Evolutionary conservation across 176 grass and related monocot genomes (phyloP), one percentile per base, ranked within the genome.

Genomic region (Carex myosuroides): DNA sequence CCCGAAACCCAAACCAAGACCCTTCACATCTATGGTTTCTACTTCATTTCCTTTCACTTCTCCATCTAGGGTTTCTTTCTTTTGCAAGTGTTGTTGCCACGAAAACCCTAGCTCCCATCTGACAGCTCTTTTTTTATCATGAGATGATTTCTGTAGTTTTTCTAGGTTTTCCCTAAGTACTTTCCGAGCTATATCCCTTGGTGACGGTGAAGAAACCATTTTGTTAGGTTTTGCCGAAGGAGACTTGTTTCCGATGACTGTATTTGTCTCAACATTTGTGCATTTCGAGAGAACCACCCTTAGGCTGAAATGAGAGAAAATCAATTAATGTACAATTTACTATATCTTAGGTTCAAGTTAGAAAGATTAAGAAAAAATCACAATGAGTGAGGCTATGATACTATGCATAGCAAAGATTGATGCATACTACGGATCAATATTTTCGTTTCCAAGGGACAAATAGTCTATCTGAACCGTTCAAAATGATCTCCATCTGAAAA

Each of bases 81-180:
- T 93, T 88, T 96, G 91, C 67, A 99, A 92, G 67, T 99, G 71
- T 80, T 99, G 91, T 61, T 90, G 57, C 97, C 93, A 99, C 57
- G 84, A 66, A 70, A 89, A 94, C 69, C 97, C 97, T 85, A 99
- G 91, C 74, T 99, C 97, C 93, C 97, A 99, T 87, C 97, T 93
- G 85, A 99, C 86, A 21, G n/a, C 46, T 83, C 88, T 92, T 75
- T 84, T 39, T 35, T 71, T 87, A 64, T 83, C 77, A 60, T 60
- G 26, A 55, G 85, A 79, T 64, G 75, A 80, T 72, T 62, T 88
- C 83, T 89, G 83, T 46, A 99, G 42, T 50, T 94, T 99, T 79
- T 71, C 66, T 80, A 99, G 83, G 87, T 92, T 96, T 79, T 89
- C 81, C 79, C 84, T 68, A 69, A 99, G 88, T 88, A 96, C 20